Evolutionary conservation across 139 green algal genomes (phyloP).

Genomic region (Pedinophyceae sp.): DNA sequence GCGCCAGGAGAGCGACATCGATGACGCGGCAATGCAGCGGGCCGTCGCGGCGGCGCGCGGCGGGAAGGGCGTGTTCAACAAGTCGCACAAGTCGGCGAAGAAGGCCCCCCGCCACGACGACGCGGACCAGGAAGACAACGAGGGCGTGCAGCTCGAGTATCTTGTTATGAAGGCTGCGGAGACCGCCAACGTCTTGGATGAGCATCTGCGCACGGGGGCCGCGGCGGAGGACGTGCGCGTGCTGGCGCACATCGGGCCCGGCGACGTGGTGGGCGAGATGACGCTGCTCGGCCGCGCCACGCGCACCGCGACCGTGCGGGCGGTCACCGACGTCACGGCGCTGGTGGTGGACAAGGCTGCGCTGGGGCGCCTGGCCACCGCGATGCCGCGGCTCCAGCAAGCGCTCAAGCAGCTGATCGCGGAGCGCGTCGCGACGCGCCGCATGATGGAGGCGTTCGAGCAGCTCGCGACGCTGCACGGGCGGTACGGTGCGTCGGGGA

Average conservation of each 20-base stretch:
- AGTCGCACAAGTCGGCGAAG: too few species aligned
- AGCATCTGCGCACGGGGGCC: too few species aligned
- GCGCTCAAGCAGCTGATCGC: background rate
- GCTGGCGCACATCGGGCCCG: background rate
- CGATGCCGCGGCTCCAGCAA: background rate
- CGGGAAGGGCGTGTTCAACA: too few species aligned
- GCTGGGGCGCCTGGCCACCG: background rate
- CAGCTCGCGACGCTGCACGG: background rate
- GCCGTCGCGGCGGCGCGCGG: too few species aligned
- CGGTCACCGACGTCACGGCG: background rate
- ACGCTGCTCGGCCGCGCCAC: background rate
- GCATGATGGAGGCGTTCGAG: background rate
- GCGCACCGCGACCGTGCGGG: background rate
- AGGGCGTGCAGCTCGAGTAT: too few species aligned
- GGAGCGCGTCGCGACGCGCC: background rate
- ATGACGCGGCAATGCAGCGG: too few species aligned
- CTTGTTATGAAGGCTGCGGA: too few species aligned
- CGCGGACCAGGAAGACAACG: too few species aligned
- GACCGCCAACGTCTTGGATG: too few species aligned
- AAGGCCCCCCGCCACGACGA: too few species aligned
- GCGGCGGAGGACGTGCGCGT: background rate
- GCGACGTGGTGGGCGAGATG: background rate
- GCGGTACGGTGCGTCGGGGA: too few species aligned
- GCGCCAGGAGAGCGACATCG: too few species aligned
- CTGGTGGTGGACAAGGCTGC: background rate